Percentiles rank a stretch among this genome's conserved stretches.
These are phyloP conservation scores for Metarhizium rileyi DNA, from an alignment of 2,329 filamentous ascomycete species.

Conservation along the genomic window DNA sequence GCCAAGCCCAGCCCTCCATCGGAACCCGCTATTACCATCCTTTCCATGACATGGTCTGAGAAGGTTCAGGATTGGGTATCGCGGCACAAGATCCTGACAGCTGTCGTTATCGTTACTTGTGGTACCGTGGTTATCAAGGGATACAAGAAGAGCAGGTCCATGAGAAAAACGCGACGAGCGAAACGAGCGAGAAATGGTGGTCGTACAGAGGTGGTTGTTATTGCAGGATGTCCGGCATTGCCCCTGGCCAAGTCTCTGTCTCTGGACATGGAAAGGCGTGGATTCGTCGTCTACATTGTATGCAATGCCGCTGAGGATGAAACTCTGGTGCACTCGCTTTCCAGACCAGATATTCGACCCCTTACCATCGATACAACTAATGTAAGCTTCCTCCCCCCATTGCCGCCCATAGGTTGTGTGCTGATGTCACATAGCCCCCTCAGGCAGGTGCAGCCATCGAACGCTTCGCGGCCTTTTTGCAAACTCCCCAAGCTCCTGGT, in stretches of 20 bases:
- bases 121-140: slow-evolving; percentile 51
- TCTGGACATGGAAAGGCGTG: slow-evolving; percentile 78
- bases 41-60: slow-evolving; percentile 32
- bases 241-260: slow-evolving; percentile 76
- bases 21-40: slow-evolving; percentile 20
- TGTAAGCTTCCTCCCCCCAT: slow-evolving; percentile 32
- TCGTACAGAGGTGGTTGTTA: slow-evolving; percentile 74
- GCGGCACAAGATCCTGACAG: slow-evolving; percentile 63
- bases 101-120: slow-evolving; percentile 59
- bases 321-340: slow-evolving; percentile 62
- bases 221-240: slow-evolving; percentile 80
- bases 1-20: slow-evolving; percentile 49
- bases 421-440: slow-evolving; percentile 48
- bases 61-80: slow-evolving; percentile 60
- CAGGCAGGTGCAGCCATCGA: slow-evolving; percentile 60
- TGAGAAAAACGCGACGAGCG: slow-evolving; percentile 62
- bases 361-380: slow-evolving; percentile 76
- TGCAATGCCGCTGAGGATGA: slow-evolving; percentile 83
- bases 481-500: slow-evolving; percentile 65
- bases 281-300: slow-evolving; percentile 88
- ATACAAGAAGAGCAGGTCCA: slow-evolving; percentile 42
- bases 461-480: slow-evolving; percentile 61
- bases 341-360: slow-evolving; percentile 72
- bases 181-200: slow-evolving; percentile 73
- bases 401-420: background rate